Base-by-base conservation (phyloP, 768 basidiomycete genomes). In the Termitomyces sp. region DNA sequence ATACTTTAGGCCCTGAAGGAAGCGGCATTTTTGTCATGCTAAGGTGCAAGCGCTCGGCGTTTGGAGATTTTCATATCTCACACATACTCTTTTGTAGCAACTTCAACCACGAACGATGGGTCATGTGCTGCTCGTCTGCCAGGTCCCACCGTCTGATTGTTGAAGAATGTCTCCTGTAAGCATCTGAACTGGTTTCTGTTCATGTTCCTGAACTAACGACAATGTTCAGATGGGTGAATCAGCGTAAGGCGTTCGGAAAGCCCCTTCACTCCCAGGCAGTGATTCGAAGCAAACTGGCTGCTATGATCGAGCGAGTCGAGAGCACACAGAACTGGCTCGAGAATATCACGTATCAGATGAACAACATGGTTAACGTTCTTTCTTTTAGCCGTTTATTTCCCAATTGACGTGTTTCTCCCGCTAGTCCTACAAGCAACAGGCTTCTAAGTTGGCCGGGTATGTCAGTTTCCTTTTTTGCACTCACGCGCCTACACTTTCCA, bases 71-170 rank as follows among this genome's bases (percentile, higher is more conserved):
- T 9, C 0, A 20, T 11, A 33, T 42, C n/a, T 3, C 8, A 53
- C 11, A 55, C 22, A 55, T 47, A 54, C 36, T 58, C 39, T 18
- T 59, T 46, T 54, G 9, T 46, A 87, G 85, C 62, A 97, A 97
- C 75, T 97, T 96, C 75, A 96, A 95, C 71, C 93, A 95, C 73
- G 95, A 95, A 69, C 87, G 91, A 68, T 95, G 91, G 93, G 88
- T 91, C 55, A 95, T 94, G 89, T 84, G 82, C 69, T 91, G 90
- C 65, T 76, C 82, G 34, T 85, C 83, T 27, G 85, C 85, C 50
- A 79, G 88, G 60, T 73, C 74, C 55, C 92, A 94, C 64, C 84
- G 94, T 34, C 52, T 72, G 20, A 76, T 80, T 49, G 77, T 79
- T 20, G 77, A 81, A 65, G 78, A 80, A 67, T 79, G 78, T 57